A percentile compares a stretch with the other conserved stretches of the same genome.
These are phyloP conservation scores for Dissoconium aciculare DNA, from an alignment of 2,329 filamentous ascomycete species.

Conservation along the genomic window DNA sequence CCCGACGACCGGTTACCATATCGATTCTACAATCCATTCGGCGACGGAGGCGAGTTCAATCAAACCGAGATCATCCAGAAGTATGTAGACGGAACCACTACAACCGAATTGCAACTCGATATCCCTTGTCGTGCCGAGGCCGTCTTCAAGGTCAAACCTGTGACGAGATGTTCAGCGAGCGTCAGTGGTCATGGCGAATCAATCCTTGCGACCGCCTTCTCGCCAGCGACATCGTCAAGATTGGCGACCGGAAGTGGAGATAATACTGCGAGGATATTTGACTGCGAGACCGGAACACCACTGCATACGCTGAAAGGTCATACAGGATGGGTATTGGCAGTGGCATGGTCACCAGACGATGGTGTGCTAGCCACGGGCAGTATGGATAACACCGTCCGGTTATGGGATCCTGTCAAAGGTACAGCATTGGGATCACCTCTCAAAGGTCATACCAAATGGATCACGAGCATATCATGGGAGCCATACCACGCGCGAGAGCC, in stretches of 20 bases:
- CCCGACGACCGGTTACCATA: constrained; percentile 49
- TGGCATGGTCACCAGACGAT: constrained; percentile 76
- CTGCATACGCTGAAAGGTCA: constrained; percentile 76
- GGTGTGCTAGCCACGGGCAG: constrained; percentile 71
- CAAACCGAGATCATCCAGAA: constrained; percentile 26
- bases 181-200: constrained; percentile 86
- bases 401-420: constrained; percentile 79
- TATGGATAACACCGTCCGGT: constrained; percentile 80
- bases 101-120: constrained; percentile 46
- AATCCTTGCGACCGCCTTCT: constrained; percentile 76
- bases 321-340: constrained; percentile 75
- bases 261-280: constrained; percentile 82
- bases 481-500: constrained; percentile 70
- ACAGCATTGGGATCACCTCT: constrained; percentile 55
- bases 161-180: constrained; percentile 74
- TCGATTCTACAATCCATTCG: constrained; percentile 41
- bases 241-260: constrained; percentile 86
- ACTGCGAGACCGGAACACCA: constrained; percentile 84
- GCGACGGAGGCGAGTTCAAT: constrained; percentile 29
- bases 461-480: constrained; percentile 80
- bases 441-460: constrained; percentile 79
- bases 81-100: constrained; percentile 32
- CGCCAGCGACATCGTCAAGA: constrained; percentile 57
- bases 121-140: constrained; percentile 67
- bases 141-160: constrained; percentile 82